Evolutionary conservation across 768 basidiomycete genomes (phyloP).

Genomic region (Lactarius indigo): DNA sequence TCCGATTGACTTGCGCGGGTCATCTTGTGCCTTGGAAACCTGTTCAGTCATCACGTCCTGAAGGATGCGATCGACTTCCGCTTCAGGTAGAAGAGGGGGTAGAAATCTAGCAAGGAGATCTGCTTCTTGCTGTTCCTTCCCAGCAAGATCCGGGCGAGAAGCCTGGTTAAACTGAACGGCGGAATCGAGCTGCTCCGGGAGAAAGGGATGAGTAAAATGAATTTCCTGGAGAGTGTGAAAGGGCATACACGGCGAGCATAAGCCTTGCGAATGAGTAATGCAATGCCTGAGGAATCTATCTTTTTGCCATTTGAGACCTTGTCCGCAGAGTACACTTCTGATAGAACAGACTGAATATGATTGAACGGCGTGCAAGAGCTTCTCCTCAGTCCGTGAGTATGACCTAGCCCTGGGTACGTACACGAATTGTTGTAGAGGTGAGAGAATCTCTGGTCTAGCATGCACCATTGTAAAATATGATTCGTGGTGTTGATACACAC

Average conservation of each 20-base stretch:
- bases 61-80: conserved; percentile 53
- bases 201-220: neutral
- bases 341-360: conserved; percentile 54
- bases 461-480: neutral
- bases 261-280: conserved; percentile 56
- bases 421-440: conserved; percentile 54
- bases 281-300: conserved; percentile 46
- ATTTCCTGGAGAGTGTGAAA: neutral
- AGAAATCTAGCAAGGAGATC: conserved; percentile 51
- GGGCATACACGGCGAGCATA: conserved; percentile 53
- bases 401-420: conserved; percentile 13
- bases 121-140: conserved; percentile 58
- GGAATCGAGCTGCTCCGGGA: conserved; percentile 49
- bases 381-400: neutral
- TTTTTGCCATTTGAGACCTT: conserved; percentile 45
- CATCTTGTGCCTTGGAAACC: conserved; percentile 30
- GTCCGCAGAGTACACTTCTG: conserved; percentile 67
- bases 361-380: neutral
- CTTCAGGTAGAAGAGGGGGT: conserved; percentile 56
- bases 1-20: conserved; percentile 40
- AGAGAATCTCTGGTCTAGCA: conserved; percentile 54
- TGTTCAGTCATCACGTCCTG: conserved; percentile 37
- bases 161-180: conserved; percentile 53
- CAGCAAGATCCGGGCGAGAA: conserved; percentile 61
- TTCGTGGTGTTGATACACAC: neutral